phyloP scores from a whole-genome alignment of 1,284 basidiomycete species.

The Earliella scabrosa region DNA sequence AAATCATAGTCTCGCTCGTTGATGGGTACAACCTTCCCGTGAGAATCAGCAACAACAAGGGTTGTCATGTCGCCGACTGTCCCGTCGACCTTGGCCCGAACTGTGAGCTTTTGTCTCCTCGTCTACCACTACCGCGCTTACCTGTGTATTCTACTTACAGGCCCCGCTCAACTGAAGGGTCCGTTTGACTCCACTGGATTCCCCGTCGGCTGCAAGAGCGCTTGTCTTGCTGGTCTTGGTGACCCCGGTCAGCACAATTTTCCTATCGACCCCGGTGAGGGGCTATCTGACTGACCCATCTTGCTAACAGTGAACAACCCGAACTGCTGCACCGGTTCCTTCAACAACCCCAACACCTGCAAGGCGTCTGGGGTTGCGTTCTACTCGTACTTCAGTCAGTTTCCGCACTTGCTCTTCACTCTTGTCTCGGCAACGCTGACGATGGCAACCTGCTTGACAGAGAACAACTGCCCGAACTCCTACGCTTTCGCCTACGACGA shows the following conservation, averaged over 20 bases:
- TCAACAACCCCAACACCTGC: conserved; percentile 47
- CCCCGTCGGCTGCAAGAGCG: conserved; percentile 49
- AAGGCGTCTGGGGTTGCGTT: conserved; percentile 44
- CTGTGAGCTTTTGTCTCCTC: conserved; percentile 37
- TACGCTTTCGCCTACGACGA: conserved; percentile 59
- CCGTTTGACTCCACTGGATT: conserved; percentile 43
- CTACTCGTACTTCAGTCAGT: conserved; percentile 53
- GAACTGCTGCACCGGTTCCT: conserved; percentile 50
- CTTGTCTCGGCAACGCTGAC: neutral
- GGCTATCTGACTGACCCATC: neutral
- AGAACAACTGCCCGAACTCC: conserved; percentile 48
- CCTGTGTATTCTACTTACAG: conserved; percentile 28
- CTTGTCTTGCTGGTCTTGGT: conserved; percentile 44
- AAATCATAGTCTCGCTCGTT: conserved; percentile 33
- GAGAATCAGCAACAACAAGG: conserved; percentile 53
- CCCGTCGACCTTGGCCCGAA: conserved; percentile 55
- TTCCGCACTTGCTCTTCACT: no score
- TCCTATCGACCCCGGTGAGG: no score
- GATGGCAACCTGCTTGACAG: conserved; percentile 33
- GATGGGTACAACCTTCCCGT: conserved; percentile 56
- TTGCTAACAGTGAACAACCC: conserved; percentile 35
- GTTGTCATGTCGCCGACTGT: conserved; percentile 57
- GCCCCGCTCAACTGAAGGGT: conserved; percentile 42
- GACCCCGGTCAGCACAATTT: conserved; percentile 32
- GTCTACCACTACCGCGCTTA: conserved; percentile 27